Evolutionary conservation across 1,284 basidiomycete species (phyloP), one percentile per base, ranked within the genome.

Genomic region (Laetiporus sulphureus): DNA sequence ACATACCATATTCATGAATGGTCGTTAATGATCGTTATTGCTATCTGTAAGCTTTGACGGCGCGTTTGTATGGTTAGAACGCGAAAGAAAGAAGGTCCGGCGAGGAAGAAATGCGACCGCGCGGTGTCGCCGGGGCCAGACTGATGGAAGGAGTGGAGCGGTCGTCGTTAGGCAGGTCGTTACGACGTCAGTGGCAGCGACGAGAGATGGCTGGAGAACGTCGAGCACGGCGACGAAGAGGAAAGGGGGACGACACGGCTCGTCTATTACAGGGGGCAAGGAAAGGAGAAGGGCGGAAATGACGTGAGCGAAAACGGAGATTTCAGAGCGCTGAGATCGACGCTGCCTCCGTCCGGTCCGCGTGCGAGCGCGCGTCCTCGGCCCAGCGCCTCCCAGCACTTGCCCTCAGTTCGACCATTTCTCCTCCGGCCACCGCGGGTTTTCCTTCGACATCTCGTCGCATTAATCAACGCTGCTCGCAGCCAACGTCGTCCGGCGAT

Each of bases 1-100:
- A 33, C 41, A 16, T 25, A 42, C 41, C 41, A 30, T 42, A 36
- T 38, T 42, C 36, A 37, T 42, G 36, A 12, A 20, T 38, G 21
- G 41, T 38, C 15, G 30, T 29, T 36, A 20, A 41, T 29, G 18
- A n/a, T 36, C 40, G 34, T 36, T 19, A 18, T n/a, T n/a, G n/a
- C n/a, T n/a, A n/a, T n/a, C n/a, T n/a, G n/a, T n/a, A n/a, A n/a
- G n/a, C n/a, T n/a, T n/a, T n/a, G n/a, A 42, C 12, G 16, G 40
- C 25, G 25, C 25, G 8, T 27, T 13, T 27, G 13, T 27, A n/a
- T n/a, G n/a, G n/a, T n/a, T n/a, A n/a, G n/a, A n/a, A n/a, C n/a
- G n/a, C n/a, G n/a, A n/a, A n/a, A n/a, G n/a, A n/a, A n/a, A n/a
- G n/a, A 27, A 7, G 25, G 25, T 7, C 8, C 25, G 7, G 25